A percentile compares a stretch with the other conserved stretches of the same genome.
phyloP scores from a whole-genome alignment of 192 early-diverging fungal species.

The Phycomyces blakesleeanus region DNA sequence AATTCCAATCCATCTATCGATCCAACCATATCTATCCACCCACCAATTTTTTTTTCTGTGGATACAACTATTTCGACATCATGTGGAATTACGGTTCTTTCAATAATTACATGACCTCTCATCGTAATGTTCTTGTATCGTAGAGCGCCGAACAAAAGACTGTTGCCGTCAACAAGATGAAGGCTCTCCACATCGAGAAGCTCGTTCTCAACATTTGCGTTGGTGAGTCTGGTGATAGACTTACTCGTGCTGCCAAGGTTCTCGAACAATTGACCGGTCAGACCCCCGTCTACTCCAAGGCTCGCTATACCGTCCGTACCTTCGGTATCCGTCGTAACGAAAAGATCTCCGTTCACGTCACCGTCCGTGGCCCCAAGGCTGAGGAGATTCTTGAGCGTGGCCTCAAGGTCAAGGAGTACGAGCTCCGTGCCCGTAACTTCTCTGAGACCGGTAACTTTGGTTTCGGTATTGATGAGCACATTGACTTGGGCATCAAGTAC shows the following conservation, averaged over 20 bases:
- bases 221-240: conserved; percentile 98
- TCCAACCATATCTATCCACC: too few relatives aligned
- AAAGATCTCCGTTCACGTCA: conserved; percentile 99
- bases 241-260: conserved; percentile 99
- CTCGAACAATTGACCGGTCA: conserved; percentile 99
- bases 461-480: conserved; percentile 99
- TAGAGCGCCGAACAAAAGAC: conserved; percentile 61
- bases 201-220: conserved; percentile 99
- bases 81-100: neutral
- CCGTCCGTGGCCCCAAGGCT: conserved; percentile 83
- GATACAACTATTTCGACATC: too few relatives aligned
- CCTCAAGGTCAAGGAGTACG: conserved; percentile 99
- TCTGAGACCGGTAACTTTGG: conserved; percentile 98
- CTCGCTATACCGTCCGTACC: conserved; percentile 99
- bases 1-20: too few relatives aligned
- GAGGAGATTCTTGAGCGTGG: conserved; percentile 99
- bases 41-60: too few relatives aligned
- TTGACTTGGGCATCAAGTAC: conserved; percentile 99
- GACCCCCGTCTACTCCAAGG: conserved; percentile 98
- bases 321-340: conserved; percentile 99
- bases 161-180: conserved; percentile 89
- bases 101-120: too few relatives aligned
- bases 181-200: conserved; percentile 97
- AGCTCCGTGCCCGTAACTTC: conserved; percentile 93
- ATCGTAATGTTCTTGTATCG: conserved; percentile 12